Conservation (phyloP, 148 eudicot genomes). For the Cornus controversa region DNA sequence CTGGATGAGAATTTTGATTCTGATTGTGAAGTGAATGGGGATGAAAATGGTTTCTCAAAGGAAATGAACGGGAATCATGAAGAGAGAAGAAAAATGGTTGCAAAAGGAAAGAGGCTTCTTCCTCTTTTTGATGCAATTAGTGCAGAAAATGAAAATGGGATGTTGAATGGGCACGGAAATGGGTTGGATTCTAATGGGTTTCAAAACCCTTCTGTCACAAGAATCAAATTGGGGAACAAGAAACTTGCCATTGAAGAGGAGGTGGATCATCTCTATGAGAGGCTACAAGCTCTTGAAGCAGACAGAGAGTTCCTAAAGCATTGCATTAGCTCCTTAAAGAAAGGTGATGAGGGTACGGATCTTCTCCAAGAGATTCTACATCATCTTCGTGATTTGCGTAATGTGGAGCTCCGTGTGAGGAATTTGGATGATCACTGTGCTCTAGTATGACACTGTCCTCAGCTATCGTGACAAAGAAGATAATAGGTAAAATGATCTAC, state of each 20-base stretch:
- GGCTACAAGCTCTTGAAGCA: constrained; percentile 82
- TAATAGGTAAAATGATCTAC: background rate
- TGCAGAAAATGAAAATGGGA: constrained; percentile 43
- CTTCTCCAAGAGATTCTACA: constrained; percentile 89
- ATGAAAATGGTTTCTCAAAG: constrained; percentile 39
- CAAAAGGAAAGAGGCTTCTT: constrained; percentile 74
- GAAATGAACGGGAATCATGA: constrained; percentile 50
- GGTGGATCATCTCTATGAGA: constrained; percentile 72
- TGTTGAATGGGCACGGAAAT: constrained; percentile 21
- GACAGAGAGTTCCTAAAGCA: constrained; percentile 84
- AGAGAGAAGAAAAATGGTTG: constrained; percentile 43
- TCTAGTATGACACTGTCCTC: constrained; percentile 8
- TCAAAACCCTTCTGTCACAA: constrained; percentile 30
- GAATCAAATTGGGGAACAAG: constrained; percentile 58
- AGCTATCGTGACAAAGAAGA: constrained; percentile 2
- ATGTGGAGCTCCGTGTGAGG: constrained; percentile 53
- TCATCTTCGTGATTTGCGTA: constrained; percentile 77
- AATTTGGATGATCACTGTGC: constrained; percentile 12
- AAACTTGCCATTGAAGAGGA: constrained; percentile 67
- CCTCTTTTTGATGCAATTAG: constrained; percentile 65
- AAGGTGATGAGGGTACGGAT: constrained; percentile 87
- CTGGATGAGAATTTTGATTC: constrained; percentile 21
- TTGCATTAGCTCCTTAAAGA: constrained; percentile 84
- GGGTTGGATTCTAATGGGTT: constrained; percentile 19
- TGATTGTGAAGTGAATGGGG: constrained; percentile 32